Evolutionary conservation across 495 filamentous ascomycete genomes (phyloP).

Genomic region (Podospora comata): DNA sequence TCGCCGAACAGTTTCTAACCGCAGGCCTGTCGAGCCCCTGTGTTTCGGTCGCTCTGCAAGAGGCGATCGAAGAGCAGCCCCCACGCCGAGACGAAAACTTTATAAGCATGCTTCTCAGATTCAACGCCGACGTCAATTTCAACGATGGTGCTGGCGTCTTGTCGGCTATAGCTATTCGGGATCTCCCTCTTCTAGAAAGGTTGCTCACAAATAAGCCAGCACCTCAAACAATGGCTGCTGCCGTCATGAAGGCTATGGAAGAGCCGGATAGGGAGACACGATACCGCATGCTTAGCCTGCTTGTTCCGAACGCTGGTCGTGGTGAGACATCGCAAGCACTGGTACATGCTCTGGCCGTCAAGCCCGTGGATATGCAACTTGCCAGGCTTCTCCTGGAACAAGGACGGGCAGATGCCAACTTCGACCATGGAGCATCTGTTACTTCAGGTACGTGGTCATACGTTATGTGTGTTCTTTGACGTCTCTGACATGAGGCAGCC

Average conservation of each 20-base stretch:
- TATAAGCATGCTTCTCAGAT: conserved; percentile 42
- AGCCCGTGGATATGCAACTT: conserved; percentile 39
- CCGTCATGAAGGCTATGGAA: conserved; percentile 39
- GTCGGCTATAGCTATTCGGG: conserved; percentile 39
- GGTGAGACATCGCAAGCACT: conserved; percentile 40
- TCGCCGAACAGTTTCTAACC: conserved; percentile 40
- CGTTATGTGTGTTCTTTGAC: neutral
- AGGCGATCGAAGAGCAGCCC: conserved; percentile 42
- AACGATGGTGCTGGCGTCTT: conserved; percentile 43
- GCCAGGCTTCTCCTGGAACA: conserved; percentile 39
- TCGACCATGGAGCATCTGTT: conserved; percentile 36
- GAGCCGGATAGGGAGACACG: conserved; percentile 30
- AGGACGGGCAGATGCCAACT: conserved; percentile 45
- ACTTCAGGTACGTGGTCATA: conserved; percentile 23
- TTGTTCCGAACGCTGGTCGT: conserved; percentile 38
- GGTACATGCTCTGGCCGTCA: conserved; percentile 29
- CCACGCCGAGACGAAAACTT: conserved; percentile 42
- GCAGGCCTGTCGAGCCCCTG: conserved; percentile 36
- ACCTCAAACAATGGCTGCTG: conserved; percentile 36
- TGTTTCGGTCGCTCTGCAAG: conserved; percentile 40
- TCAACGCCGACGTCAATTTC: conserved; percentile 46
- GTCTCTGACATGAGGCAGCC: conserved; percentile 26
- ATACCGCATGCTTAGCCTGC: conserved; percentile 39
- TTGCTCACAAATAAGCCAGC: conserved; percentile 39
- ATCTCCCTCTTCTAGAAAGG: conserved; percentile 35